phyloP scores from a whole-genome alignment of 1,284 basidiomycete species.

The Leccinum angustisporum region DNA sequence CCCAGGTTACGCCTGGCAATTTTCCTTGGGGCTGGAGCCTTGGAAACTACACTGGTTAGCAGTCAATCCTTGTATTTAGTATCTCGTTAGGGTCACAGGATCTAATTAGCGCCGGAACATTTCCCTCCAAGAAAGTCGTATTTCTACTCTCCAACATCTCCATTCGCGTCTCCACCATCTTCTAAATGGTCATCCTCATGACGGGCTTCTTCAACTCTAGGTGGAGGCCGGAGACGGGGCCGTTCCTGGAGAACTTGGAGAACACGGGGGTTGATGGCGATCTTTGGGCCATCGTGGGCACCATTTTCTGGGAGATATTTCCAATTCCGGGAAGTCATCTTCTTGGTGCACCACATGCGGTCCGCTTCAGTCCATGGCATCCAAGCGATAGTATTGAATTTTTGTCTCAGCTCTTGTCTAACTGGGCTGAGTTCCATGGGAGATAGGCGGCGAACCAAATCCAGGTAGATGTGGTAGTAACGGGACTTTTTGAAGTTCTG shows the following conservation, averaged over 20 bases:
- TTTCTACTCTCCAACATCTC: neutral
- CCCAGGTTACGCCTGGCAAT: neutral
- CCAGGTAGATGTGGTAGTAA: neutral
- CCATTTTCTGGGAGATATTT: neutral
- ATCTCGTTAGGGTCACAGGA: too few species aligned
- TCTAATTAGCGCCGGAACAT: neutral
- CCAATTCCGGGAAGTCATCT: neutral
- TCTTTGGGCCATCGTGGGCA: neutral
- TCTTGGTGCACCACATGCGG: slow-evolving; percentile 2
- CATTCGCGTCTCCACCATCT: neutral
- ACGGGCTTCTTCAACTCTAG: neutral
- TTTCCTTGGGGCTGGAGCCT: neutral
- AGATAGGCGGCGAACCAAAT: neutral
- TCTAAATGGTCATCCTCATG: neutral
- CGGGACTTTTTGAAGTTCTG: neutral
- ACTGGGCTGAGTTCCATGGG: neutral
- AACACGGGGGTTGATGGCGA: neutral
- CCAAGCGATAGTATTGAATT: slow-evolving; percentile 1
- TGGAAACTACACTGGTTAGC: neutral
- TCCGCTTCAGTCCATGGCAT: neutral
- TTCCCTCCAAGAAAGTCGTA: neutral
- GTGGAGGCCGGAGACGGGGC: neutral
- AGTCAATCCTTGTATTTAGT: too few species aligned
- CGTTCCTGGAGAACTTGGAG: neutral
- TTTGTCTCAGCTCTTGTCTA: neutral